Percentiles rank a stretch among this genome's conserved stretches.
phyloP scores from a whole-genome alignment of 306 rosid genomes.

The Gynostemma pentaphyllum region DNA sequence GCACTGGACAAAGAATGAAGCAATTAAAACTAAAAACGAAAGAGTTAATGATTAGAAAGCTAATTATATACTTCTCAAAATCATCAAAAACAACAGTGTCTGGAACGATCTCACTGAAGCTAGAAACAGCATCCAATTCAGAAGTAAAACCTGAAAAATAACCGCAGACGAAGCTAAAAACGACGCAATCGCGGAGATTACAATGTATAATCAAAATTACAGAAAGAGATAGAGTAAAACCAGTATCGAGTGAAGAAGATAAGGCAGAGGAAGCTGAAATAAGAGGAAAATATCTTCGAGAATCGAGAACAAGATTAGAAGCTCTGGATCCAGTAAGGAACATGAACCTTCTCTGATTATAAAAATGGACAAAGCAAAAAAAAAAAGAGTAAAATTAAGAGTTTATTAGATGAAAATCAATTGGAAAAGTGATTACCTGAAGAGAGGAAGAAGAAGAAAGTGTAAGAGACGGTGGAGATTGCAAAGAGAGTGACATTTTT shows the following conservation, averaged over 20 bases:
- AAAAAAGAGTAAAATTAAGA: background rate
- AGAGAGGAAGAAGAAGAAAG: slow-evolving; percentile 32
- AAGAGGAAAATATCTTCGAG: slow-evolving; percentile 24
- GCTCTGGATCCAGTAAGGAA: slow-evolving; percentile 29
- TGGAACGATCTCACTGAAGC: slow-evolving; percentile 94
- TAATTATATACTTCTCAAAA: slow-evolving; percentile 45
- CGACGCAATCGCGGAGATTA: background rate
- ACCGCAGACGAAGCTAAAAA: background rate
- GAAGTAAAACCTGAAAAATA: slow-evolving; percentile 39
- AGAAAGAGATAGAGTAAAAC: slow-evolving; percentile 15
- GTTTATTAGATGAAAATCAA: background rate
- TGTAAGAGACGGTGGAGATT: slow-evolving; percentile 49
- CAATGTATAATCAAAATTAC: background rate
- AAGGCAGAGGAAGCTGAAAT: slow-evolving; percentile 39
- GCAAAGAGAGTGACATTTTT: slow-evolving; percentile 51
- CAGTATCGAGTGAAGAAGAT: slow-evolving; percentile 45
- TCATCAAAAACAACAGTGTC: slow-evolving; percentile 96
- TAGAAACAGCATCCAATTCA: slow-evolving; percentile 74
- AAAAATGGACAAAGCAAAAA: background rate
- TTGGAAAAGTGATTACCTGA: slow-evolving; percentile 28
- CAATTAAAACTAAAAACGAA: background rate
- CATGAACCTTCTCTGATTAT: slow-evolving; percentile 25
- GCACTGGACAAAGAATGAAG: too few species aligned
- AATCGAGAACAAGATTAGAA: slow-evolving; percentile 19
- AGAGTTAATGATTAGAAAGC: background rate